These are phyloP conservation scores for Gracilaria gracilis DNA, from an alignment of 23 red algal genomes.

Conservation along the genomic window DNA sequence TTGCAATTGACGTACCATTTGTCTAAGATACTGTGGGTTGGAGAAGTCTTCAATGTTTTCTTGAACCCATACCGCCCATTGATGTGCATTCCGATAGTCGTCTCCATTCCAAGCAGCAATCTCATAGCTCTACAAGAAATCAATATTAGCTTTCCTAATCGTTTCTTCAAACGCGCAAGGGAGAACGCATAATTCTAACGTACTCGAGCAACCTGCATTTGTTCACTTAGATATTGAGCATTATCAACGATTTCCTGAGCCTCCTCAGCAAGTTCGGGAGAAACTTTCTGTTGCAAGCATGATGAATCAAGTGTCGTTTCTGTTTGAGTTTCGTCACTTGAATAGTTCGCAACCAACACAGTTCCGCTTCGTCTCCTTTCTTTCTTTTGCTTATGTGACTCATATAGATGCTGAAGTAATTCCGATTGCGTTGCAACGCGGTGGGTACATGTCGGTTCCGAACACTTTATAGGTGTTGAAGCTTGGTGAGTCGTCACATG, in stretches of 20 bases:
- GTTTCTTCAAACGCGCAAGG: not conserved
- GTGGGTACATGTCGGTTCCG: slow-evolving; percentile 4
- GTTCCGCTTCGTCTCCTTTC: not conserved
- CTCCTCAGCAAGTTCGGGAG: slow-evolving; percentile 3
- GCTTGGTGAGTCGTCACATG: slow-evolving; percentile 4
- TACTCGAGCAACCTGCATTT: slow-evolving; percentile 58
- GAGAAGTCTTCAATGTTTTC: slow-evolving; percentile 26
- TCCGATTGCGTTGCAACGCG: slow-evolving; percentile 8
- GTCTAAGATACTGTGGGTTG: not conserved
- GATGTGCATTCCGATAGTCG: slow-evolving; percentile 45
- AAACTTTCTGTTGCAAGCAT: not conserved
- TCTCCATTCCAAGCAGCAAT: slow-evolving; percentile 44
- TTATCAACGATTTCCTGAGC: slow-evolving; percentile 51
- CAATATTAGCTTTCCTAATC: not conserved
- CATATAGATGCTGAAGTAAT: slow-evolving; percentile 3
- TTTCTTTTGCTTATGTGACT: not conserved
- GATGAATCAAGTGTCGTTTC: not conserved
- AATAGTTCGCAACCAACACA: not conserved
- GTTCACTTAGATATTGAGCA: slow-evolving; percentile 33
- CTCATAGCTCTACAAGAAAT: slow-evolving; percentile 51
- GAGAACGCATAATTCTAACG: not conserved
- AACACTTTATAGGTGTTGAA: not conserved
- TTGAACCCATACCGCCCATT: slow-evolving; percentile 65
- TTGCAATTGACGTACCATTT: slow-evolving; percentile 11
- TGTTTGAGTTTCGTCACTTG: not conserved